Evolutionary conservation across 441 rosid species (phyloP).

Genomic region (Jatropha multifida): DNA sequence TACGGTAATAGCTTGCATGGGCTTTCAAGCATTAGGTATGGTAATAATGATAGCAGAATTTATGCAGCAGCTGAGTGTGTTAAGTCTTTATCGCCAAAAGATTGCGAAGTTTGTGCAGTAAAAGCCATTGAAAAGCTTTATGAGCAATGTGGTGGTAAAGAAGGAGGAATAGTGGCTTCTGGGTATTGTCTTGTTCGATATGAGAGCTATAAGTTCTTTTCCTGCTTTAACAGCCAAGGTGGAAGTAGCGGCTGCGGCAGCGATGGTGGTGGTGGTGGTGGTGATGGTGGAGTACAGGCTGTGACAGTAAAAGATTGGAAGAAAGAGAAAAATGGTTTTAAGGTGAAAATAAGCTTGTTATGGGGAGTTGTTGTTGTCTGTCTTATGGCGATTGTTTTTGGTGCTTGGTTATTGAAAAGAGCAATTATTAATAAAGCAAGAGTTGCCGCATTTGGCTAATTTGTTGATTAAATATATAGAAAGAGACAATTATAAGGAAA

Average conservation of each 20-base stretch:
- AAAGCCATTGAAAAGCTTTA: neutral
- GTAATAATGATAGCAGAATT: neutral
- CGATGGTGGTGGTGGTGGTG: neutral
- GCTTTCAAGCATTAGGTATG: neutral
- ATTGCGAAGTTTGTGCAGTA: neutral
- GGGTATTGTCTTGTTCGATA: neutral
- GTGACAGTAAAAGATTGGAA: neutral
- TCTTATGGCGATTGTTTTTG: neutral
- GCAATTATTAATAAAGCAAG: neutral
- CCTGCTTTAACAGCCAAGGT: neutral
- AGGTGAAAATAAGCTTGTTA: neutral
- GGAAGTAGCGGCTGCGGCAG: neutral
- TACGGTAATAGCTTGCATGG: neutral
- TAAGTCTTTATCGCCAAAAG: neutral
- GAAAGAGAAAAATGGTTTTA: neutral
- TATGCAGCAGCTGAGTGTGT: neutral
- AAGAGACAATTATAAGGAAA: no score
- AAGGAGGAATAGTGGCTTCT: neutral
- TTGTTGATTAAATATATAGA: no score
- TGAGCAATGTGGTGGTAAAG: neutral
- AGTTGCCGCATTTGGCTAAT: neutral
- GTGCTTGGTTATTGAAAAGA: neutral
- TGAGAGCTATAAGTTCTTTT: neutral
- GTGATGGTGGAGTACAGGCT: neutral
- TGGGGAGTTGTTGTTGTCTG: conserved; percentile 1